phyloP scores from a whole-genome alignment of 495 filamentous ascomycete genomes.

The Xylaria intraflava region DNA sequence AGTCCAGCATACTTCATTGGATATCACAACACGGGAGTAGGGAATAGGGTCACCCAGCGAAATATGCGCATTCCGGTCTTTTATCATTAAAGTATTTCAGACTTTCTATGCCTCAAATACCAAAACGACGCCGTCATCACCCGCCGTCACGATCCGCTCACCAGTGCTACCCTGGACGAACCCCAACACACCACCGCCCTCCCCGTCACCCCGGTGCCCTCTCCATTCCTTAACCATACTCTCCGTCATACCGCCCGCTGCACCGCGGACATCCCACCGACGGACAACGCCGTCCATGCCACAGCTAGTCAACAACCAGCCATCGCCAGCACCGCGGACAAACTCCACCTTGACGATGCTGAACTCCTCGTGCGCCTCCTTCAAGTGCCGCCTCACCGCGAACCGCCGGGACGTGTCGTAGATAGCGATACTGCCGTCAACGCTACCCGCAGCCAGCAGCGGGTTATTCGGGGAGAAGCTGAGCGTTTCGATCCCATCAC shows the following conservation, averaged over 20 bases:
- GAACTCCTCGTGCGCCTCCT: conserved; percentile 72
- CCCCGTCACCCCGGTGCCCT: conserved; percentile 65
- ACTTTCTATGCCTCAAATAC: conserved; percentile 54
- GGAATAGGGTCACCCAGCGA: not conserved
- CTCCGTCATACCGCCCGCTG: conserved; percentile 53
- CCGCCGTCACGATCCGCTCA: conserved; percentile 74
- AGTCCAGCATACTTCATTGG: no score
- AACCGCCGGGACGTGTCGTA: conserved; percentile 82
- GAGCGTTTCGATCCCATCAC: conserved; percentile 78
- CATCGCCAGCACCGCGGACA: conserved; percentile 37
- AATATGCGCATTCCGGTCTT: not conserved
- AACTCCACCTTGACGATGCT: conserved; percentile 92
- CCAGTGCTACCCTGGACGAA: conserved; percentile 71
- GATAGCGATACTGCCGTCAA: conserved; percentile 84
- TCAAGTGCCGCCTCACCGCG: conserved; percentile 70
- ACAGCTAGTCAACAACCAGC: conserved; percentile 70
- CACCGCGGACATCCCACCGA: conserved; percentile 80
- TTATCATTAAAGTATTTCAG: not conserved
- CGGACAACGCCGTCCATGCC: conserved; percentile 84
- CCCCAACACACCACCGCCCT: conserved; percentile 81
- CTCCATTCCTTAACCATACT: conserved; percentile 73
- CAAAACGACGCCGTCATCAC: conserved; percentile 72
- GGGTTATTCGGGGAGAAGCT: conserved; percentile 71
- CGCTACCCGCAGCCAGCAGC: conserved; percentile 79
- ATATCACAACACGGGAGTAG: not conserved